Base-by-base conservation (phyloP, 805 yeast genomes). In the Yarrowia deformans region DNA sequence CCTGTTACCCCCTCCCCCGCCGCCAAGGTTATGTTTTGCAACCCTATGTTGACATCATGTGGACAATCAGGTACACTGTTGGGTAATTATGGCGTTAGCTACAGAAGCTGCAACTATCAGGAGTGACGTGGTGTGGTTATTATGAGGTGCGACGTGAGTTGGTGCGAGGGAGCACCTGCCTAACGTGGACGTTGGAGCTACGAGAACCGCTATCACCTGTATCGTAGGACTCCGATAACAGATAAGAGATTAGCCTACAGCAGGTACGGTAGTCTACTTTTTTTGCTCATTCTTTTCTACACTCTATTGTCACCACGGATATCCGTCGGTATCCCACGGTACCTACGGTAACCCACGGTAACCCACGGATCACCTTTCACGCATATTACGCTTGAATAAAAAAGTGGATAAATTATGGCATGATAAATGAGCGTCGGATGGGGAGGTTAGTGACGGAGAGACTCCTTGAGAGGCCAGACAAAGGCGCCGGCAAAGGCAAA, bases 381-480 rank as follows among this genome's bases (percentile, higher is more conserved):
- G 8, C 35, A 8, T 5, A 5, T 16, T 32, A 16, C 10, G 8
- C 12, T 35, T 35, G n/a, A 37, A 19, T 14, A 37, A 54, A 18
- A 37, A 52, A 19, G 16, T 37, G 23, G 34, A 54, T 54, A 54
- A 54, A 54, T 54, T 54, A 54, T 54, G 60, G 56, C 56, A 52
- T 52, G 56, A 35, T 52, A 18, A 18, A 34, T 34, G 56, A 52
- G 29, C 10, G 29, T 23, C 29, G 49, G 32, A 19, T 19, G 55
- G 16, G 58, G 48, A 6, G 39, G 60, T 54, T 43, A 60, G 34
- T 45, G 66, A 6, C 34, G 29, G 52, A 60, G 50, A n/a, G 66
- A 60, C 66, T 60, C 66, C 66, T 60, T 60, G 42, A 60, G 52
- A 13, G 66, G 66, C 66, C 66, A 60, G 12, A 60, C 66, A 42